A percentile compares a stretch with the other conserved stretches of the same genome.
Evolutionary conservation across 2,329 filamentous ascomycete species (phyloP).

Genomic region (Stachybotrys chartarum): DNA sequence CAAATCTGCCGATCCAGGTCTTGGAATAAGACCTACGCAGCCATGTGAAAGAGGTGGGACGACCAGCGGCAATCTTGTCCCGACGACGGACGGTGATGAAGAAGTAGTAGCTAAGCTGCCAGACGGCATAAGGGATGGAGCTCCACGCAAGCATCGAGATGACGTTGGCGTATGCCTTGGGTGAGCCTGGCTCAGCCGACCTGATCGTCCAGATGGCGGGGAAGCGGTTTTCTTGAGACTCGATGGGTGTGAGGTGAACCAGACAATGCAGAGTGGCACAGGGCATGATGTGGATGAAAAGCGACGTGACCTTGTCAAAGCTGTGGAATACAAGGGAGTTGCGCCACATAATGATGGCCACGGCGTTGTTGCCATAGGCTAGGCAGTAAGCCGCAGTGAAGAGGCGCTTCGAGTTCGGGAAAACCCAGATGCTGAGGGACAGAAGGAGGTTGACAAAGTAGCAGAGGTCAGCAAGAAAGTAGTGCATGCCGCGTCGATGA

Average conservation of each 20-base stretch:
- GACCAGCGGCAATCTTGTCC: slow-evolving; percentile 91
- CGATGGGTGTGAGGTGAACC: slow-evolving; percentile 68
- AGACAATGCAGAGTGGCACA: slow-evolving; percentile 89
- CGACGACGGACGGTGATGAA: slow-evolving; percentile 91
- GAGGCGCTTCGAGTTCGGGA: slow-evolving; percentile 81
- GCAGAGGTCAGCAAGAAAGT: slow-evolving; percentile 94
- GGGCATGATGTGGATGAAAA: slow-evolving; percentile 99
- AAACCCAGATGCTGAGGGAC: slow-evolving; percentile 79
- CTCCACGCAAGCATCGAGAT: slow-evolving; percentile 90
- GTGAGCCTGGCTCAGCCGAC: slow-evolving; percentile 57
- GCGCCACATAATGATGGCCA: slow-evolving; percentile 98
- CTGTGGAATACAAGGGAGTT: slow-evolving; percentile 98
- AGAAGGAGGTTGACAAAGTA: slow-evolving; percentile 94
- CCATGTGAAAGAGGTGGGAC: slow-evolving; percentile 97
- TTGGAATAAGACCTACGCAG: slow-evolving; percentile 85
- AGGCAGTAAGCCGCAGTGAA: slow-evolving; percentile 91
- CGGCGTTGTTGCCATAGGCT: slow-evolving; percentile 91
- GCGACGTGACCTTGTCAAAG: slow-evolving; percentile 92
- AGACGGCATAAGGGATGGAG: slow-evolving; percentile 83
- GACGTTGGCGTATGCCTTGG: slow-evolving; percentile 71
- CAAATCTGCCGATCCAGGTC: slow-evolving; percentile 78
- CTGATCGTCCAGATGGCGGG: slow-evolving; percentile 83
- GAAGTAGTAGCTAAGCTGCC: slow-evolving; percentile 91
- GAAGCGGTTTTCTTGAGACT: slow-evolving; percentile 62
- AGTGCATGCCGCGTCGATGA: slow-evolving; percentile 86